Evolutionary conservation across 2,329 filamentous ascomycete species (phyloP).

Genomic region (Raffaelea arxii): DNA sequence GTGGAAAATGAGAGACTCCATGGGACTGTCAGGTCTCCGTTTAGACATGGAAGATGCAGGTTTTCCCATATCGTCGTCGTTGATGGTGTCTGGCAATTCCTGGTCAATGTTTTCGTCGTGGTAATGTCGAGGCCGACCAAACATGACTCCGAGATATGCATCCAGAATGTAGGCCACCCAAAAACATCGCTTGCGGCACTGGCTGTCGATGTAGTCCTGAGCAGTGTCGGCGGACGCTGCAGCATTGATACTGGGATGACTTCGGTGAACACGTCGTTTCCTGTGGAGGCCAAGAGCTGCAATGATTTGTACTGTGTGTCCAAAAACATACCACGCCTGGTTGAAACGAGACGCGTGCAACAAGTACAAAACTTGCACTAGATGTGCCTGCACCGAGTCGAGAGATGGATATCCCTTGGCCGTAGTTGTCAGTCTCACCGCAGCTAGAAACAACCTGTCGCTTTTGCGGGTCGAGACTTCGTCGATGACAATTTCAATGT

Average conservation of each 20-base stretch:
- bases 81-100: conserved; percentile 42
- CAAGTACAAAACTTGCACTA: conserved; percentile 33
- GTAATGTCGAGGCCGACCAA: conserved; percentile 49
- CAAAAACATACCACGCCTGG: conserved; percentile 36
- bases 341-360: conserved; percentile 35
- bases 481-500: background rate
- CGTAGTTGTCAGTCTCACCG: conserved; percentile 26
- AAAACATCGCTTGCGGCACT: conserved; percentile 48
- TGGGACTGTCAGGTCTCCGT: conserved; percentile 32
- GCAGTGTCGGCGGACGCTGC: conserved; percentile 8
- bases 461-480: conserved; percentile 10
- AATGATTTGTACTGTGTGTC: conserved; percentile 28
- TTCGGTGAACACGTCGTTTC: conserved; percentile 14
- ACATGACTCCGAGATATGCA: conserved; percentile 53
- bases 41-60: conserved; percentile 21
- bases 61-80: conserved; percentile 42
- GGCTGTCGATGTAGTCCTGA: conserved; percentile 33
- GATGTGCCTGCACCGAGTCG: conserved; percentile 29
- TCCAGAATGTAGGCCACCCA: conserved; percentile 55
- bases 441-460: conserved; percentile 22
- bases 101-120: conserved; percentile 57
- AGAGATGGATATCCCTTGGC: conserved; percentile 28
- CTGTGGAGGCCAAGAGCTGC: conserved; percentile 30
- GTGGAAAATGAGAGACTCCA: conserved; percentile 37
- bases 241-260: no score